These are phyloP conservation scores for Debaryomyces maramus DNA, from an alignment of 805 yeast species.

Conservation along the genomic window DNA sequence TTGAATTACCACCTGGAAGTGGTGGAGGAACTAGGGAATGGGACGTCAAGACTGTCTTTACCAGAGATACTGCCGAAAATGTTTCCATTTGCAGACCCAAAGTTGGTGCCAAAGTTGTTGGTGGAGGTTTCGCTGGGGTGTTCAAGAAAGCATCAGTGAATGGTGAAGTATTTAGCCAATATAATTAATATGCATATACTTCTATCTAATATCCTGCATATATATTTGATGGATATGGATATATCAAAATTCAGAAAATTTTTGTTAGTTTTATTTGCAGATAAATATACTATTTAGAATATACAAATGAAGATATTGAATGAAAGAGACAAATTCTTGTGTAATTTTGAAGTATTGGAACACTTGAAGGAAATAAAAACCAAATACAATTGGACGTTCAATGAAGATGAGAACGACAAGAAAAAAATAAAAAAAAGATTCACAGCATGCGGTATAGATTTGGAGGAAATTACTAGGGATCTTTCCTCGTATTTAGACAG, in stretches of 20 bases:
- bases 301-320: slow-evolving; percentile 41
- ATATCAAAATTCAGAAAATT: neutral
- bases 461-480: slow-evolving; percentile 53
- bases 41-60: neutral
- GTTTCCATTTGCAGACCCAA: neutral
- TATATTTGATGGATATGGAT: too few species aligned
- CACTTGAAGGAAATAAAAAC: slow-evolving; percentile 52
- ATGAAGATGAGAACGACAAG: slow-evolving; percentile 27
- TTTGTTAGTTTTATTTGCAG: neutral
- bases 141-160: neutral
- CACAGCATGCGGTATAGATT: slow-evolving; percentile 43
- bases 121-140: neutral
- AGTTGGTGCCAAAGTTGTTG: neutral
- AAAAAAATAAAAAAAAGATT: slow-evolving; percentile 29
- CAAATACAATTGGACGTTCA: slow-evolving; percentile 48
- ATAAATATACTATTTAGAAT: neutral
- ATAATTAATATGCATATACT: too few species aligned
- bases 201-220: neutral
- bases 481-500: slow-evolving; percentile 40
- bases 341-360: slow-evolving; percentile 63
- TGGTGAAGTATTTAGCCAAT: neutral
- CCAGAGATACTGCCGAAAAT: neutral
- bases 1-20: neutral
- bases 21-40: neutral
- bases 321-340: slow-evolving; percentile 57